A percentile compares a stretch with the other conserved stretches of the same genome.
Evolutionary conservation across 2,329 filamentous ascomycete genomes (phyloP).

Genomic region (Apiospora phragmitis): DNA sequence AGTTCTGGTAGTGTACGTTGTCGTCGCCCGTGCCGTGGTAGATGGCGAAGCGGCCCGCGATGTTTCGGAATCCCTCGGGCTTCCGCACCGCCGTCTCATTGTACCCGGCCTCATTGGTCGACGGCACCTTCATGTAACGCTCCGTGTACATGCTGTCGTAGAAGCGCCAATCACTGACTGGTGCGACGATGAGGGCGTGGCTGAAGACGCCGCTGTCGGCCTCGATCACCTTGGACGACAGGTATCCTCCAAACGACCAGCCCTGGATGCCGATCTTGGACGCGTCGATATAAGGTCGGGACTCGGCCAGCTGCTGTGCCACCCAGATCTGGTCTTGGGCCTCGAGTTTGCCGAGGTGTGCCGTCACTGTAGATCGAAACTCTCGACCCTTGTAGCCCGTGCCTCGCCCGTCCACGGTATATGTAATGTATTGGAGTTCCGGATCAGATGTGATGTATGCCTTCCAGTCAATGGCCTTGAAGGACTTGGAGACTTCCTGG

Average conservation of each 20-base stretch:
- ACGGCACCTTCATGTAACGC: slow-evolving; percentile 68
- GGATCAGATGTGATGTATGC: slow-evolving; percentile 67
- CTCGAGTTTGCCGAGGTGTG: slow-evolving; percentile 63
- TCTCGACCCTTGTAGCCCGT: slow-evolving; percentile 64
- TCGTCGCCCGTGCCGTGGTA: slow-evolving; percentile 70
- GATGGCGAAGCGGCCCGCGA: slow-evolving; percentile 60
- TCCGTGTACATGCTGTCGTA: slow-evolving; percentile 74
- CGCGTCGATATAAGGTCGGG: slow-evolving; percentile 55
- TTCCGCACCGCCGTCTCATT: slow-evolving; percentile 59
- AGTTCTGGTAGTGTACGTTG: slow-evolving; percentile 71
- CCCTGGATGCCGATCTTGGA: slow-evolving; percentile 67
- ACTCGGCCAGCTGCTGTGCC: slow-evolving; percentile 52
- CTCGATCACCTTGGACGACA: slow-evolving; percentile 67
- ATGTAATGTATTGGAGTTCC: slow-evolving; percentile 67
- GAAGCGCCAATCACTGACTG: slow-evolving; percentile 69
- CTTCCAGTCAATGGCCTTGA: slow-evolving; percentile 56
- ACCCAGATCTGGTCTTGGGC: slow-evolving; percentile 69
- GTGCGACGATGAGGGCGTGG: slow-evolving; percentile 63
- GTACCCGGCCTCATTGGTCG: slow-evolving; percentile 60
- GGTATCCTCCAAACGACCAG: slow-evolving; percentile 69
- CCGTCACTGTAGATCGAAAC: slow-evolving; percentile 59
- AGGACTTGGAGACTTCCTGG: slow-evolving; percentile 60
- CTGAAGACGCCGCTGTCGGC: slow-evolving; percentile 60
- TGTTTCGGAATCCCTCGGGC: slow-evolving; percentile 60
- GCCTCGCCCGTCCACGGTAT: slow-evolving; percentile 68